Conservation (phyloP, 164 flowering plant species). For the Chimonanthus praecox region DNA sequence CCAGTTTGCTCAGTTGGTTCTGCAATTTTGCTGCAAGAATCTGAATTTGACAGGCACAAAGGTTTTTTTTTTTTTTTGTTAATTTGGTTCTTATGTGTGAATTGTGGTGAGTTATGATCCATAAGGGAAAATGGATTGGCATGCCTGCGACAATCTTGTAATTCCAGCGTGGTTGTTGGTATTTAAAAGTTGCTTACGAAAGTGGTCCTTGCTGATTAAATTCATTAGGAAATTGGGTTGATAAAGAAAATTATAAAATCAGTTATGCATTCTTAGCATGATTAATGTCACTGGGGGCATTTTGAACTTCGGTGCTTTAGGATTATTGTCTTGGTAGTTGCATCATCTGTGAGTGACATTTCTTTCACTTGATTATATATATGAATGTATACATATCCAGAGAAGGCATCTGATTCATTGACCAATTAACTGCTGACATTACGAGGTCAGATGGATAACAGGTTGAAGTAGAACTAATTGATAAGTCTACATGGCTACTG, state of each 20-base stretch:
- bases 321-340: neutral
- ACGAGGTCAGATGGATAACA: neutral
- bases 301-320: neutral
- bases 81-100: neutral
- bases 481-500: neutral
- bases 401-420: neutral
- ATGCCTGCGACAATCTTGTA: neutral
- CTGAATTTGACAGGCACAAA: neutral
- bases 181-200: neutral
- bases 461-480: neutral
- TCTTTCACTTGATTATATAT: too few species aligned
- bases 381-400: neutral
- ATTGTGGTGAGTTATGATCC: neutral
- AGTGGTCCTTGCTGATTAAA: neutral
- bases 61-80: neutral
- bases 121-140: neutral
- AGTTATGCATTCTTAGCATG: neutral
- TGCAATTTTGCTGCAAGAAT: too few species aligned
- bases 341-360: neutral
- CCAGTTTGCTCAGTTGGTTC: neutral
- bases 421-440: neutral
- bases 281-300: neutral
- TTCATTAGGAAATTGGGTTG: neutral
- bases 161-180: neutral
- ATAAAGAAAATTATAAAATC: too few species aligned